phyloP scores from a whole-genome alignment of 371 early-diverging fungal genomes.

The Zancudomyces culisetae region DNA sequence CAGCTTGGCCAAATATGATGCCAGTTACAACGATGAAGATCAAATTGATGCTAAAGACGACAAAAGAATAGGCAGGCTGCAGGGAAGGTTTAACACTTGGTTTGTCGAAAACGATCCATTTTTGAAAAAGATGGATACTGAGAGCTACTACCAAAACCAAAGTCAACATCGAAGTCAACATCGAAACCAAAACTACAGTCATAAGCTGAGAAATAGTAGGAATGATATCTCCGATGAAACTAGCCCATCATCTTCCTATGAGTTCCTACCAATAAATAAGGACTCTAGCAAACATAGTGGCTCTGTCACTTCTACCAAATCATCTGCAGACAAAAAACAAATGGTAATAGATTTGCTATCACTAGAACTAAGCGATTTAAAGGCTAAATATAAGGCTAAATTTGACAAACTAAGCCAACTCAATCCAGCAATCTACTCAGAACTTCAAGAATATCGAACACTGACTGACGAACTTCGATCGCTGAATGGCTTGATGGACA shows the following conservation, averaged over 20 bases:
- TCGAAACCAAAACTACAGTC: too few relatives aligned
- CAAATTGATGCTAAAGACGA: background rate
- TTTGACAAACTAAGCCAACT: background rate
- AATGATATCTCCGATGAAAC: too few relatives aligned
- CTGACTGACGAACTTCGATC: background rate
- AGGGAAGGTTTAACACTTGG: background rate
- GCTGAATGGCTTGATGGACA: constrained; percentile 1
- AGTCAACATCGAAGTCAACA: too few relatives aligned
- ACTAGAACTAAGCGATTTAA: background rate
- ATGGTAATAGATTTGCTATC: background rate
- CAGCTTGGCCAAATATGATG: too few relatives aligned
- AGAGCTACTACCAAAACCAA: too few relatives aligned
- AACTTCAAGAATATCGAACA: background rate
- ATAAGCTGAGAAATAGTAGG: too few relatives aligned
- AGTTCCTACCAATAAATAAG: too few relatives aligned
- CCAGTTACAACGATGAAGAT: background rate
- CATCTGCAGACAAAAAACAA: too few relatives aligned
- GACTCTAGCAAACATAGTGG: too few relatives aligned
- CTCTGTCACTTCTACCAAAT: too few relatives aligned
- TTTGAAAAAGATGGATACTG: background rate
- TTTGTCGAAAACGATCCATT: constrained; percentile 2
- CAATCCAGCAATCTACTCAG: background rate
- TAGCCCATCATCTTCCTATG: too few relatives aligned
- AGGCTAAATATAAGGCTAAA: background rate
- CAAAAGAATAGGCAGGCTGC: background rate